phyloP scores from a whole-genome alignment of 2,329 filamentous ascomycete genomes.

The Chrysoporthe puriensis region DNA sequence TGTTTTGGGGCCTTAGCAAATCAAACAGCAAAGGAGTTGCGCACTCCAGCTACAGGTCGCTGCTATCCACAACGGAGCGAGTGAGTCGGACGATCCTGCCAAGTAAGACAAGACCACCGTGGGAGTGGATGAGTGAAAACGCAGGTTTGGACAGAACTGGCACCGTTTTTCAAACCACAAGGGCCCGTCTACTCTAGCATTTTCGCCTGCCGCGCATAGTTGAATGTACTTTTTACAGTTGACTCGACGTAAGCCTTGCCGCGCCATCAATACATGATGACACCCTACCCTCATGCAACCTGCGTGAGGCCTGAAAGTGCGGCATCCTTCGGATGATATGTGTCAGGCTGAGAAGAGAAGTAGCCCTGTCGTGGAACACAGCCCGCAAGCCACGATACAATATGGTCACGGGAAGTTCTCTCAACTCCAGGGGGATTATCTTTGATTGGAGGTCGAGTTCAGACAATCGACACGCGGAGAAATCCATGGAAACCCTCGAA shows the following conservation, averaged over 20 bases:
- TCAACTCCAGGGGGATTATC: background rate
- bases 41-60: background rate
- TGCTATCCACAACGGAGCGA: background rate
- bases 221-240: background rate
- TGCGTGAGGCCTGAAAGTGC: slow-evolving; percentile 9
- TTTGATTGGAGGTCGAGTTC: background rate
- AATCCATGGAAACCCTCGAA: background rate
- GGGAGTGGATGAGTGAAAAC: background rate
- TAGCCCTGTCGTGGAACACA: background rate
- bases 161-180: background rate
- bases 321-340: background rate
- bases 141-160: background rate
- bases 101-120: background rate
- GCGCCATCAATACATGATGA: slow-evolving; percentile 23
- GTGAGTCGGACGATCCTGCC: background rate
- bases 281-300: slow-evolving; percentile 23
- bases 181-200: background rate
- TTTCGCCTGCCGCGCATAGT: background rate
- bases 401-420: background rate
- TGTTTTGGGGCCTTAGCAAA: background rate
- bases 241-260: slow-evolving; percentile 8
- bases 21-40: background rate
- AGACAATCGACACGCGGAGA: background rate
- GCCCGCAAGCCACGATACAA: background rate
- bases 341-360: background rate